Evolutionary conservation across 148 eudicot genomes (phyloP), one percentile per base, ranked within the genome.

Genomic region (Dianthus caryophyllus): DNA sequence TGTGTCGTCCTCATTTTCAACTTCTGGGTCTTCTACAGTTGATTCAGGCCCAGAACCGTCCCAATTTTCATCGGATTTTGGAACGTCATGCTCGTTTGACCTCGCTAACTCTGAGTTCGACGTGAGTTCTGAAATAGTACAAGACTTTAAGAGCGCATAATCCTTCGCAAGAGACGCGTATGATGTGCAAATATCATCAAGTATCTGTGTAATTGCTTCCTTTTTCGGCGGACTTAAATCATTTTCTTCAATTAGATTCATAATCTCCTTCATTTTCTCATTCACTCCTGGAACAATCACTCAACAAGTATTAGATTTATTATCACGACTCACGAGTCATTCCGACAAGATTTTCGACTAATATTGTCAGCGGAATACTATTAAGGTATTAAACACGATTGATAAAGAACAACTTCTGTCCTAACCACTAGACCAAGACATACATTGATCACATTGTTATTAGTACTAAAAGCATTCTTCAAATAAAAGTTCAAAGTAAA

Each of bases 11-110:
- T 54, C 64, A 44, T 4, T 22, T 25, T 57, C 70, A 64, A 14
- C 57, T 8, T 75, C 74, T 14, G 43, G 51, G 64, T 75, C 73
- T 17, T 69, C 78, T 15, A 64, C 64, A 36, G 59, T 55, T 49
- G 78, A 75, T 75, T 70, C 78, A 9, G 74, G 66, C 12, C 21
- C 51, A 25, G 76, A 66, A 50, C 50, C 71, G 52, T 73, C 62
- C 46, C 53, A 61, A n/a, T 60, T 61, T 73, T 58, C 54, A 5
- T 52, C 9, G 21, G 38, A 11, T 50, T 67, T 58, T 11, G 9
- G 24, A 36, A 22, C 65, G 22, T 26, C 10, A 29, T 46, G 62
- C 15, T 58, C 27, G 18, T 52, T 53, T 30, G 39, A 53, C 52
- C 50, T 31, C 9, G 68, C 22, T 22, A 67, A 52, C 39, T 43